Base-by-base conservation (phyloP, 2,329 filamentous ascomycete genomes). In the Fusarium goolgardi region DNA sequence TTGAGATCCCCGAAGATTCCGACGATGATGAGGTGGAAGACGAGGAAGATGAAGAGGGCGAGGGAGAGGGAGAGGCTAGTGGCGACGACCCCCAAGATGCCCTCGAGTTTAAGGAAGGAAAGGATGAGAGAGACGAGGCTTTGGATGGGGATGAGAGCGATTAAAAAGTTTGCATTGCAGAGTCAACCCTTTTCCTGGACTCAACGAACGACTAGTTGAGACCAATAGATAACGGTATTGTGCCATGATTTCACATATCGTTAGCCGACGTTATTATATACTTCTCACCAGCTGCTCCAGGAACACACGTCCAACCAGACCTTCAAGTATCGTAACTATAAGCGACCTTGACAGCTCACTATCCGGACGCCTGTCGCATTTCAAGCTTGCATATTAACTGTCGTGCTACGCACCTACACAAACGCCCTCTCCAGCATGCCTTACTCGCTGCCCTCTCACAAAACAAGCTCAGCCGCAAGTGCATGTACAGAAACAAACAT, bases 81-180 rank as follows among this genome's bases (percentile, higher is more conserved):
- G 86, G 83, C 6, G 83, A 84, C 12, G 83, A 83, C 39, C 85
- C 85, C 44, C 84, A 86, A 40, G 85, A 86, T 51, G 82, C 82
- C 6, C 79, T 81, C 12, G 85, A 85, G 31, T 84, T 85, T 46
- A 82, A 82, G 34, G 74, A 82, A 54, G 79, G 80, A 20, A 81
- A 81, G 27, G 83, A 83, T 6, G 81, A 82, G 3, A 85, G 81
- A 27, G 88, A 90, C 59, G 89, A 91, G 67, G 89, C 87, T 15
- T 76, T 90, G 60, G 88, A 89, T 68, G 87, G 85, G 13, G 84
- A 86, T 52, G 87, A 89, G 64, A 88, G 86, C 70, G 86, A 88
- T 57, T 88, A 45, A 27, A 51, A 51, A 29, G 6, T 29, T 6
- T 40, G 25, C 16, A 27, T 75, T 65, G 32, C 21, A 37, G 21